Conservation (phyloP, 2,329 filamentous ascomycete species). For the Trichocomaceae sp. region DNA sequence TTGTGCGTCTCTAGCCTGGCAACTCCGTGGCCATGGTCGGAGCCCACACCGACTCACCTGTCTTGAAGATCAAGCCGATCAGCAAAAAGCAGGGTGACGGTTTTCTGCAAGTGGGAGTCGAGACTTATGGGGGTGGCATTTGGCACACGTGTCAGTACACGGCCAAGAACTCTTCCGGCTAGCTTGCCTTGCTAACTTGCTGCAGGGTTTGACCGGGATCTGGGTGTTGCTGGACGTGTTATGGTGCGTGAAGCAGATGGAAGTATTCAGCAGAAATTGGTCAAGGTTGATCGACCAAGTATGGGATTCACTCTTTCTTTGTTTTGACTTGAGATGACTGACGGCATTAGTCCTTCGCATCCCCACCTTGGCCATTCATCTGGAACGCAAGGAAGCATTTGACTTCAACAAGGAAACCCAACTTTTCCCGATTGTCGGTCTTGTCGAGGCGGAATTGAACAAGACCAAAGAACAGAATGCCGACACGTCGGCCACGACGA, state of each 20-base stretch:
- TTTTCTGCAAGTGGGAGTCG: slow-evolving; percentile 89
- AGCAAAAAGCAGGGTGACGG: slow-evolving; percentile 82
- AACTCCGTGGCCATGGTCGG: slow-evolving; percentile 90
- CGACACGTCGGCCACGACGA: slow-evolving; percentile 39
- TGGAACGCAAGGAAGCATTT: slow-evolving; percentile 79
- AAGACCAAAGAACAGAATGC: slow-evolving; percentile 49
- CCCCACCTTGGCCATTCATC: slow-evolving; percentile 87
- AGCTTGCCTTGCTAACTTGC: slow-evolving; percentile 9
- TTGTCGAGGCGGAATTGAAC: slow-evolving; percentile 84
- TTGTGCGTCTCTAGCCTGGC: slow-evolving; percentile 49
- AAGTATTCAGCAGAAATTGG: slow-evolving; percentile 71
- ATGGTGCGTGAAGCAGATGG: slow-evolving; percentile 70
- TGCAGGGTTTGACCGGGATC: slow-evolving; percentile 81
- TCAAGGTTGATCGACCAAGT: slow-evolving; percentile 82
- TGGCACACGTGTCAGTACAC: slow-evolving; percentile 71
- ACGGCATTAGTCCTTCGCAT: slow-evolving; percentile 63
- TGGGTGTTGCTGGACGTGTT: slow-evolving; percentile 81
- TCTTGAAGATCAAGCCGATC: slow-evolving; percentile 85
- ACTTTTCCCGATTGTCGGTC: slow-evolving; percentile 83
- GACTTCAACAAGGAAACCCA: slow-evolving; percentile 96
- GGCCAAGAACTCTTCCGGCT: background rate
- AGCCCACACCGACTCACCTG: slow-evolving; percentile 92
- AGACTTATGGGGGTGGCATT: slow-evolving; percentile 92
- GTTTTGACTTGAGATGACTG: background rate
- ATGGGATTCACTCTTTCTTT: slow-evolving; percentile 16